Evolutionary conservation across 352 stramenopile genomes (phyloP).

Genomic region (Phytophthora tubulina): DNA sequence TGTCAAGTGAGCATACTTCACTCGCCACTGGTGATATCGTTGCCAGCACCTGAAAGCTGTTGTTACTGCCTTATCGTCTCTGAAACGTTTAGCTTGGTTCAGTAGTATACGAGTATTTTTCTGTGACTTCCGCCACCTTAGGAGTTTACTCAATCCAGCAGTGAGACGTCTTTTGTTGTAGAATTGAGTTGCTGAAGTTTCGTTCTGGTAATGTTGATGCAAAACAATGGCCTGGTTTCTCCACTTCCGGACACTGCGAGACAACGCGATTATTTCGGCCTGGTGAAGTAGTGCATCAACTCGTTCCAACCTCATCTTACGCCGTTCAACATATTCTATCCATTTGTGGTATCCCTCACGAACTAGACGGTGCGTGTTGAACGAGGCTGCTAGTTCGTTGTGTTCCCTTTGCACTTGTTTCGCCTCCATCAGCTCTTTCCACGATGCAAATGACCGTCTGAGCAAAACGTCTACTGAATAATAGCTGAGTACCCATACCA

Average conservation of each 20-base stretch:
- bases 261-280: constrained; percentile 10
- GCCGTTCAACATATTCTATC: constrained; percentile 21
- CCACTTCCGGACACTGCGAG: constrained; percentile 34
- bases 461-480: constrained; percentile 45
- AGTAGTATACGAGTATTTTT: constrained; percentile 6
- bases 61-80: not conserved
- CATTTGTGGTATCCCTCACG: constrained; percentile 13
- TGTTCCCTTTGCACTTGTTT: constrained; percentile 7
- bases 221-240: constrained; percentile 13
- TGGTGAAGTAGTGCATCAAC: not conserved
- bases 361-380: constrained; percentile 24
- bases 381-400: constrained; percentile 14
- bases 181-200: constrained; percentile 7
- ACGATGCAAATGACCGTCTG: constrained; percentile 27
- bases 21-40: constrained; percentile 37
- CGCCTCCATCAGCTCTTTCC: constrained; percentile 27
- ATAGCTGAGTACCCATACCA: constrained; percentile 39
- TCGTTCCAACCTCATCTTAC: constrained; percentile 7
- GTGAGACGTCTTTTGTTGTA: constrained; percentile 19
- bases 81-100: constrained; percentile 8
- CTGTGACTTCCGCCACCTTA: constrained; percentile 9
- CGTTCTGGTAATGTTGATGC: constrained; percentile 2
- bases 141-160: constrained; percentile 15
- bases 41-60: constrained; percentile 37
- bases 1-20: constrained; percentile 36